Base-by-base conservation (phyloP, 345 rosid genomes). In the Dovyalis caffra region DNA sequence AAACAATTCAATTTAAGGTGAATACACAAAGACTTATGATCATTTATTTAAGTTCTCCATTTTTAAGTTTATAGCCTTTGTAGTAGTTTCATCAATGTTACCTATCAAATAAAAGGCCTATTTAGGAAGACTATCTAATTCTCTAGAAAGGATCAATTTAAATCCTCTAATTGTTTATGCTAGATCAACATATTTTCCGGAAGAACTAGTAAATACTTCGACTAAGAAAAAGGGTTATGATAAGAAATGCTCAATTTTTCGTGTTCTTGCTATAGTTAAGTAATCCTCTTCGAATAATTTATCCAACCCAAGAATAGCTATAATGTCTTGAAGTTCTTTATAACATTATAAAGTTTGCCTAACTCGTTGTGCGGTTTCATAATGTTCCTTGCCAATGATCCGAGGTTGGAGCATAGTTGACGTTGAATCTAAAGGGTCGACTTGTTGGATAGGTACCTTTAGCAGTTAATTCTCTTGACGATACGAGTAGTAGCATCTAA, bases 1-100 rank as follows among this genome's bases (percentile, higher is more conserved):
- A 71, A 77, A 76, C 57, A 64, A 70, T 47, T 76, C 21, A 2
- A 49, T 70, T 76, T 3, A 20, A 61, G 37, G n/a, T 68, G 14
- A 57, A 23, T 14, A 53, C 43, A 75, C 77, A 57, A 53, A 28
- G 47, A 37, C 37, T 34, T 34, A 34, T 5, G 5, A 34, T 34
- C 0, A 34, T 34, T 34, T 34, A 6, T 34, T 34, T 34, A 34
- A 34, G 8, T 34, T 34, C 37, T 34, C 1, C 1, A 34, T 34
- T 35, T 31, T 18, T 40, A 69, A 16, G 58, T 71, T 49, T 0
- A 20, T 49, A 49, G 21, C 12, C 21, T 49, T 49, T 20, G 56
- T 15, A 49, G 5, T 49, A 49, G 56, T 15, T 49, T 49, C 10
- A 64, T 64, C 43, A 64, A 5, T 20, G 45, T 35, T 64, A 66